Evolutionary conservation across 805 yeast species (phyloP).

Genomic region (Kregervanrija delftensis): DNA sequence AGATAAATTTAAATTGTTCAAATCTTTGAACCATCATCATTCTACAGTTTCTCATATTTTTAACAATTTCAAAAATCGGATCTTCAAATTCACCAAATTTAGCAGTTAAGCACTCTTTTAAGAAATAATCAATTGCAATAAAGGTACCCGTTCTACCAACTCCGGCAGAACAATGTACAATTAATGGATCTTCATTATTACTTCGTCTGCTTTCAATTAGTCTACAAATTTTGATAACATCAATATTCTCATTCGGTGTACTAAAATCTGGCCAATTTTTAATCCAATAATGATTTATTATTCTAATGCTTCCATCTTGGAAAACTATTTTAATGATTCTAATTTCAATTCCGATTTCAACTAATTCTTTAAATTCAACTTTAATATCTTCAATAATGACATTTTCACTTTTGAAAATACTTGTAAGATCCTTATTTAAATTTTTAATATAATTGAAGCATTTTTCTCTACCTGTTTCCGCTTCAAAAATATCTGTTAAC

Average conservation of each 20-base stretch:
- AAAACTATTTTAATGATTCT: too few relatives aligned
- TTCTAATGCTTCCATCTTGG: too few relatives aligned
- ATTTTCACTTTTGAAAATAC: not conserved
- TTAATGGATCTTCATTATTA: constrained; percentile 15
- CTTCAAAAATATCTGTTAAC: constrained; percentile 61
- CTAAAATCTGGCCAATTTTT: constrained; percentile 12
- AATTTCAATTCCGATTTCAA: too few relatives aligned
- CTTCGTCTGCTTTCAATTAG: not conserved
- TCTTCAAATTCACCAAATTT: constrained; percentile 21
- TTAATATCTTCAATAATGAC: not conserved
- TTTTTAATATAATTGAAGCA: constrained; percentile 21
- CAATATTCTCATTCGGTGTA: constrained; percentile 4
- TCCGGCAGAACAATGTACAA: constrained; percentile 56
- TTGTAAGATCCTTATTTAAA: constrained; percentile 1
- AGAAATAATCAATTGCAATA: constrained; percentile 37
- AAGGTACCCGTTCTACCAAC: constrained; percentile 54
- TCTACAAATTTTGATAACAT: constrained; percentile 1
- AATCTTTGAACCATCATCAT: constrained; percentile 49
- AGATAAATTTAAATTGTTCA: constrained; percentile 44
- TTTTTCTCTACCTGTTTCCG: constrained; percentile 26
- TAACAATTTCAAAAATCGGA: constrained; percentile 37
- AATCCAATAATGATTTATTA: constrained; percentile 7
- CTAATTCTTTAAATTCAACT: constrained; percentile 7
- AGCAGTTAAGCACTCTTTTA: constrained; percentile 11
- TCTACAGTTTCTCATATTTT: constrained; percentile 39